phyloP scores from a whole-genome alignment of 2,329 filamentous ascomycete species.

The Colletotrichum sojae region DNA sequence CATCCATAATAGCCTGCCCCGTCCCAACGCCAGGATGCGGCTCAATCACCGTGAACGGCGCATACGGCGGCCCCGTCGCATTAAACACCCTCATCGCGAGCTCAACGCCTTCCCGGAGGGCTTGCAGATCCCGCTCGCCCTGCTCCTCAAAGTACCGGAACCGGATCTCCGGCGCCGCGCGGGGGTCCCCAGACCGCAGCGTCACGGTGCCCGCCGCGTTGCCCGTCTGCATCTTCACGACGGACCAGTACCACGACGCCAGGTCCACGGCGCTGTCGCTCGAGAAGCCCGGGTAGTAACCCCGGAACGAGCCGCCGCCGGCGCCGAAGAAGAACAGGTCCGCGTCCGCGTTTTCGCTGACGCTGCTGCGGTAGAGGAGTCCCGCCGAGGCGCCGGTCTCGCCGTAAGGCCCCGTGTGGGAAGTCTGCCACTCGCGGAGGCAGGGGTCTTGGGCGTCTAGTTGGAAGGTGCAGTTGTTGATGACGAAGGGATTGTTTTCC shows the following conservation, averaged over 20 bases:
- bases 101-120: conserved; percentile 23
- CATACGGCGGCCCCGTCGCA: not conserved
- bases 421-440: not conserved
- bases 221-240: conserved; percentile 51
- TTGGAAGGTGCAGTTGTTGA: conserved; percentile 1
- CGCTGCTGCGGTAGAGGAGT: conserved; percentile 48
- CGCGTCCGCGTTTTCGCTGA: conserved; percentile 42
- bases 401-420: not conserved
- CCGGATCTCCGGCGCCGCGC: conserved; percentile 73
- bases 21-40: not conserved
- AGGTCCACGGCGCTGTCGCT: not conserved
- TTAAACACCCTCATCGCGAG: not conserved
- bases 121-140: conserved; percentile 59
- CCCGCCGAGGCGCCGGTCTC: conserved; percentile 30
- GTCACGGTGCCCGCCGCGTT: conserved; percentile 74
- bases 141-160: conserved; percentile 70
- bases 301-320: conserved; percentile 1
- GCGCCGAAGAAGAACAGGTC: conserved; percentile 44
- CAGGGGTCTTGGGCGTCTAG: not conserved
- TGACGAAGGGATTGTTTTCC: conserved; percentile 24
- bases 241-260: not conserved
- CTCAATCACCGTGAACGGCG: not conserved
- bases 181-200: conserved; percentile 72
- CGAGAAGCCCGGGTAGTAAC: conserved; percentile 15
- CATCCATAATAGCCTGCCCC: conserved; percentile 43